Evolutionary conservation across 1,284 basidiomycete genomes (phyloP).

Genomic region (Pyrrhoderma noxium): DNA sequence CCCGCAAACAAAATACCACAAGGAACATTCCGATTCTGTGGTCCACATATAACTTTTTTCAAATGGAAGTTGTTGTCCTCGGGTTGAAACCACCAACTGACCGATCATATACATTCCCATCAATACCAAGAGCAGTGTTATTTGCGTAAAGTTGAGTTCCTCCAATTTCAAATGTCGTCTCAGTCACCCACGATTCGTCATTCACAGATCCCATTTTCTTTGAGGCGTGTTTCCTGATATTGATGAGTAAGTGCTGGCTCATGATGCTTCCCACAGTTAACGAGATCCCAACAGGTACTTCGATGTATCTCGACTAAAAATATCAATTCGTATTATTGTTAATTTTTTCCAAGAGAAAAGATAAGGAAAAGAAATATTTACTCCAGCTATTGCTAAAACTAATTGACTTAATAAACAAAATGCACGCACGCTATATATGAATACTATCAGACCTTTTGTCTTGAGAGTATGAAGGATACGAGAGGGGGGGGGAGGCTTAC

Average conservation of each 20-base stretch:
- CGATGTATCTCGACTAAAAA: constrained; percentile 3
- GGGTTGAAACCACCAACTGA: no score
- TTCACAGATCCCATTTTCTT: no score
- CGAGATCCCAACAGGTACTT: constrained; percentile 8
- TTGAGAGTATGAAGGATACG: neutral
- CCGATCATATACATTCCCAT: no score
- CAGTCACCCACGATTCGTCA: no score
- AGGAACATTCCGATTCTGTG: no score
- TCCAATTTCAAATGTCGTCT: no score
- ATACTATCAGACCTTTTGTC: neutral
- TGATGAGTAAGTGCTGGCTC: constrained; percentile 11
- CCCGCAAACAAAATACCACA: no score
- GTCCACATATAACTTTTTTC: no score
- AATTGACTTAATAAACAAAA: constrained; percentile 8
- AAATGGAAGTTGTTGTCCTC: no score
- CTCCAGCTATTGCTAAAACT: neutral
- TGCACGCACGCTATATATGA: constrained; percentile 5
- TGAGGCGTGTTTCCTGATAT: constrained; percentile 1
- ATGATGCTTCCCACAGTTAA: constrained; percentile 10
- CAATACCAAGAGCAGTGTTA: no score
- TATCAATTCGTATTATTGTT: neutral
- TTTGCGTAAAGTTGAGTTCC: no score
- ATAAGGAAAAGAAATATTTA: neutral
- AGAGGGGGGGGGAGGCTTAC: neutral
- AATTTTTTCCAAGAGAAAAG: no score